Percentiles rank a stretch among this genome's conserved stretches.
phyloP scores from a whole-genome alignment of 495 filamentous ascomycete genomes.

The Talaromyces proteolyticus region DNA sequence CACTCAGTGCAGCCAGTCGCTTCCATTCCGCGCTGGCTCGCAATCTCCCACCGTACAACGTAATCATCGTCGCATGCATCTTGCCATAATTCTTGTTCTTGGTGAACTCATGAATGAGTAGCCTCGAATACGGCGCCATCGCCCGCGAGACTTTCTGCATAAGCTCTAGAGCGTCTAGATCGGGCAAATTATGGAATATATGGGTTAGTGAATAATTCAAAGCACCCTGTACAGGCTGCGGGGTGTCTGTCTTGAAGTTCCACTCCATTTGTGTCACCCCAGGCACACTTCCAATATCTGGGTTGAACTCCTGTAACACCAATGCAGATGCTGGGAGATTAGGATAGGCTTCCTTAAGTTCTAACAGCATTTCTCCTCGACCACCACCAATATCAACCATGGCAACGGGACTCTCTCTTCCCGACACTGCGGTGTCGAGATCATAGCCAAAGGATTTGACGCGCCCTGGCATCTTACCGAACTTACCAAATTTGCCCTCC shows the following conservation, averaged over 20 bases:
- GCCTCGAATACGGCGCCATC: conserved; percentile 37
- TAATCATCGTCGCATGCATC: conserved; percentile 32
- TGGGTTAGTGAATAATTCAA: conserved; percentile 36
- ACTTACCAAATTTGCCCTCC: conserved; percentile 31
- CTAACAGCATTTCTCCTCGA: conserved; percentile 44
- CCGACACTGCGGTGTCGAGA: conserved; percentile 21
- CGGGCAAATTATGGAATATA: conserved; percentile 38
- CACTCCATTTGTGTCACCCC: conserved; percentile 25
- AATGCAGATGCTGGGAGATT: conserved; percentile 27
- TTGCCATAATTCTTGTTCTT: conserved; percentile 26
- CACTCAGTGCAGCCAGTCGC: conserved; percentile 22
- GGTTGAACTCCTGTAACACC: conserved; percentile 42
- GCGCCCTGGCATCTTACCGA: conserved; percentile 23
- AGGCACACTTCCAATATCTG: conserved; percentile 19
- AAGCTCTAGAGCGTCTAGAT: conserved; percentile 28
- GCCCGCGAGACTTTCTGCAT: conserved; percentile 34
- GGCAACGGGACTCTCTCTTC: conserved; percentile 8
- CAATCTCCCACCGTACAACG: conserved; percentile 26
- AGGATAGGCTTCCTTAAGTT: conserved; percentile 35
- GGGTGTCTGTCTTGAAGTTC: conserved; percentile 25
- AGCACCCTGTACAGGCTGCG: conserved; percentile 31
- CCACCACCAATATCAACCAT: conserved; percentile 53
- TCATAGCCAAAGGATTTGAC: conserved; percentile 22
- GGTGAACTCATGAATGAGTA: conserved; percentile 38
- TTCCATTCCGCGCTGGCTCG: conserved; percentile 26